Conservation (phyloP, 225 moss, liverwort and hornwort species). For the Thuidium tamariscinum region DNA sequence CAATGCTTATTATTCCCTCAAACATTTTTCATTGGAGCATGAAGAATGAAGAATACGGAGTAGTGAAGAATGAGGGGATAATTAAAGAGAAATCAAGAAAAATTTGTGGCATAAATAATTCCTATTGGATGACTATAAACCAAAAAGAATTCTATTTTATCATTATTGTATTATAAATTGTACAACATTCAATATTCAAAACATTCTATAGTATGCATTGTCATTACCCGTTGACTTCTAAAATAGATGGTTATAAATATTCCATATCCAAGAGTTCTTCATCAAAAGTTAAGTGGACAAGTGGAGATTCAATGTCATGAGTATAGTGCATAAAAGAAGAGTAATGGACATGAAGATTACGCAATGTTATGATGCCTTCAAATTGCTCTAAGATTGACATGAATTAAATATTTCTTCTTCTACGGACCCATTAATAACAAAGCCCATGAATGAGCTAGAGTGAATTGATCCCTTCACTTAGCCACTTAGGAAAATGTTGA, state of each 20-base stretch:
- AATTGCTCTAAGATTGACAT: background rate
- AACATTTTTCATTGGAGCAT: background rate
- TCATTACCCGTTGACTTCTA: no score
- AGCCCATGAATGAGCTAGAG: no score
- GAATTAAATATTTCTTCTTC: background rate
- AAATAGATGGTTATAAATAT: background rate
- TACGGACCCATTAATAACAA: background rate
- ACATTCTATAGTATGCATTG: no score
- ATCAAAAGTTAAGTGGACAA: background rate
- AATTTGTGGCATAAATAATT: background rate
- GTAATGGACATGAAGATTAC: background rate
- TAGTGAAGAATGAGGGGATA: background rate
- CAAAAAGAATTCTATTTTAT: background rate
- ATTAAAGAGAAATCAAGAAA: rapidly evolving
- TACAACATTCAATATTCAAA: background rate
- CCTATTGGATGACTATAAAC: no score
- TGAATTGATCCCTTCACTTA: no score
- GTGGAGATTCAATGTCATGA: background rate
- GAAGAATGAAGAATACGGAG: no score
- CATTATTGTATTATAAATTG: background rate
- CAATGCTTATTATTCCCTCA: background rate
- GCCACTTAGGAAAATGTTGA: no score
- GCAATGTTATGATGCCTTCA: background rate
- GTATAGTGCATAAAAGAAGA: background rate
- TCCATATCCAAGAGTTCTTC: background rate